Percentiles rank a stretch among this genome's conserved stretches.
These are phyloP conservation scores for Citrus medica DNA, from an alignment of 345 rosid genomes.

Conservation along the genomic window DNA sequence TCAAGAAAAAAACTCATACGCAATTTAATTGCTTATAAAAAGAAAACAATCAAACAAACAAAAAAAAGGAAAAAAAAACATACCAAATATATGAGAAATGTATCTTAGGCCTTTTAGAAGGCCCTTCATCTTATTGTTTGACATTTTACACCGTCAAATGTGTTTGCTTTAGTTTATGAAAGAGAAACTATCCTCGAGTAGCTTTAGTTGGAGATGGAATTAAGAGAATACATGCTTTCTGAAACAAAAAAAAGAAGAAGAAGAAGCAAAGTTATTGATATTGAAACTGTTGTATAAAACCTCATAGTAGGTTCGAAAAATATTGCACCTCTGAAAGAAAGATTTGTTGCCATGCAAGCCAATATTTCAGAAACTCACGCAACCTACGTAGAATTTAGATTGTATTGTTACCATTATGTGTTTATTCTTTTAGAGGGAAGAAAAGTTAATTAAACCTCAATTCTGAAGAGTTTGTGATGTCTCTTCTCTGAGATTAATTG, in stretches of 20 bases:
- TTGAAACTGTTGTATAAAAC: background rate
- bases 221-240: background rate
- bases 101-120: slow-evolving; percentile 71
- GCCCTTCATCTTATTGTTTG: slow-evolving; percentile 76
- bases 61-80: background rate
- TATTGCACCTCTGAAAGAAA: background rate
- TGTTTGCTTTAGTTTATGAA: background rate
- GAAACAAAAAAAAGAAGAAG: background rate
- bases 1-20: background rate
- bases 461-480: background rate
- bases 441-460: slow-evolving; percentile 6
- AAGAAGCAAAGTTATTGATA: background rate
- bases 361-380: background rate
- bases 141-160: slow-evolving; percentile 19
- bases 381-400: background rate
- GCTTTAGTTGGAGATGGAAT: background rate
- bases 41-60: background rate
- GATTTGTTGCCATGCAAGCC: background rate
- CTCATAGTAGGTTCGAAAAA: background rate
- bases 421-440: background rate
- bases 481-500: background rate
- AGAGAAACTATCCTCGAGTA: background rate
- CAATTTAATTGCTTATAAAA: background rate
- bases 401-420: background rate
- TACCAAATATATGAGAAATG: slow-evolving; percentile 81